Conservation (phyloP, 306 rosid genomes). For the Acacia melanoxylon region DNA sequence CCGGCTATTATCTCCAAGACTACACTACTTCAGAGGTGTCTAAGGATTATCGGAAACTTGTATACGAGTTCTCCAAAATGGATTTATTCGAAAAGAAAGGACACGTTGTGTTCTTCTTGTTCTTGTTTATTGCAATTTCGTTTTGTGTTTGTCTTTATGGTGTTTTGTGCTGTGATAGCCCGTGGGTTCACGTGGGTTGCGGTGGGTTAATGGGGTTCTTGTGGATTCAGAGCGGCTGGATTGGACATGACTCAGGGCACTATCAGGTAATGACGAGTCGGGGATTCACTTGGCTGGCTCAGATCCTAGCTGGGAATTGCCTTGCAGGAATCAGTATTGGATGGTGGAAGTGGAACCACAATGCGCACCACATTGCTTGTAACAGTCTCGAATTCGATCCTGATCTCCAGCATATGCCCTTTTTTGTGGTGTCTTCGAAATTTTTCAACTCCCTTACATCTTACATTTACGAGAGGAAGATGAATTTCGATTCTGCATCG, state of each 20-base stretch:
- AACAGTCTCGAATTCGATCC: constrained; percentile 68
- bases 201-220: constrained; percentile 48
- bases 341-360: constrained; percentile 73
- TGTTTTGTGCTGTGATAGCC: constrained; percentile 43
- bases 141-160: constrained; percentile 51
- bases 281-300: constrained; percentile 39
- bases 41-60: constrained; percentile 49
- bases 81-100: constrained; percentile 67
- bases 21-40: constrained; percentile 58
- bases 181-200: constrained; percentile 45
- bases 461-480: constrained; percentile 46
- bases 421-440: constrained; percentile 57
- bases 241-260: constrained; percentile 69
- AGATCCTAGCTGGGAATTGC: constrained; percentile 59
- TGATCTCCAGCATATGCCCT: constrained; percentile 61
- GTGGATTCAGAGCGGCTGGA: constrained; percentile 67
- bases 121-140: constrained; percentile 31
- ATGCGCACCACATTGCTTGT: constrained; percentile 58
- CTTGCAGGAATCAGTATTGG: constrained; percentile 60
- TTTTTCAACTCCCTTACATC: constrained; percentile 51
- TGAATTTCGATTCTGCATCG: constrained; percentile 45
- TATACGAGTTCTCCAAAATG: constrained; percentile 41
- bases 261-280: constrained; percentile 49
- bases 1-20: constrained; percentile 55
- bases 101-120: constrained; percentile 38